Evolutionary conservation across 768 basidiomycete species (phyloP), one percentile per base, ranked within the genome.

Genomic region (Cystofilobasidium capitatum): DNA sequence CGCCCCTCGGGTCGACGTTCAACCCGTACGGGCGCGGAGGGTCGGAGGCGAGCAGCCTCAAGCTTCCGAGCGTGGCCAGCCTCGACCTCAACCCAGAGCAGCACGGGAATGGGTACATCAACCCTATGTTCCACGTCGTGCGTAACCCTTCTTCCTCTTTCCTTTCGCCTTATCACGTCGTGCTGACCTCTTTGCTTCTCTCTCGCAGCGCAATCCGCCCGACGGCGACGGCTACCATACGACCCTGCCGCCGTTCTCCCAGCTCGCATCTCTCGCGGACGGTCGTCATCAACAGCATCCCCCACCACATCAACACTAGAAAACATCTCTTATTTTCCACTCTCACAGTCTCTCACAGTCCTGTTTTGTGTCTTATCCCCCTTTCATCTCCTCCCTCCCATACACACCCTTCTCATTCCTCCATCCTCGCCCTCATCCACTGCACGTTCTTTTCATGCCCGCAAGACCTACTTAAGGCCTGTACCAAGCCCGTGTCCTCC

Each of bases 201-300:
- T 26, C 24, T 29, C 24, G 31, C 62, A 26, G 39, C 58, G 31
- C 33, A 37, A 31, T 8, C 26, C 68, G 12, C 33, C 61, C 3
- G 40, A 17, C 49, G 26, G 10, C 59, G 16, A 42, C 26, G 29
- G 59, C 20, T 39, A 64, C 26, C 61, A 44, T 31, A 72, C 73
- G 16, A 75, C 75, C 1, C 71, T 78, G 16, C 77, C 77, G 0
- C 76, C 77, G 6, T 78, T 78, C 70, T 73, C 75, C 22, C 76
- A 73, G 3, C 74, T 78, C 42, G 77, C 77, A 1, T 73, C 74
- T 20, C 73, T 78, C 1, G 77, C 77, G 1, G 77, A 74, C 67
- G 67, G 60, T 13, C 70, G 70, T 16, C 71, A 69, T 36, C 74
- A 74, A 45, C 67, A 66, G 22, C 67, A 65, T 58, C 54, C 29